Conservation (phyloP, 2,329 filamentous ascomycete genomes). For the Xylariaceae sp. region DNA sequence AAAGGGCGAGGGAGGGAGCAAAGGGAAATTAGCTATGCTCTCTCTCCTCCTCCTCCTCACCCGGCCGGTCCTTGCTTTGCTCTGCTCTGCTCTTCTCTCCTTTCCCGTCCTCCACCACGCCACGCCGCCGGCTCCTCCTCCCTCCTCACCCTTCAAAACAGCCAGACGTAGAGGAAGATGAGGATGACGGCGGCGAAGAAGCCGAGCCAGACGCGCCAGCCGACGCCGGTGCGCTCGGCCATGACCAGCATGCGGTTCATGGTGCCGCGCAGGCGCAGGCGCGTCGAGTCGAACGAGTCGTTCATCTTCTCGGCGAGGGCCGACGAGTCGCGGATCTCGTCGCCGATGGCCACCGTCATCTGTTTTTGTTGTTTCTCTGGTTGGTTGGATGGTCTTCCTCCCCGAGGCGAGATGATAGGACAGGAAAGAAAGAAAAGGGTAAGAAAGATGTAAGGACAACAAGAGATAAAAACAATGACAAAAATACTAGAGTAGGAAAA, state of each 20-base stretch:
- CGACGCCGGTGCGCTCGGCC: slow-evolving; percentile 88
- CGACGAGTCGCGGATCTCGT: slow-evolving; percentile 87
- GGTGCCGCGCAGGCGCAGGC: slow-evolving; percentile 73
- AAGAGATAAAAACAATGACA: not conserved
- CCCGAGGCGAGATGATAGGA: not conserved
- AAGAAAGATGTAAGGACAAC: not conserved
- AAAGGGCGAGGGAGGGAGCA: too few species aligned
- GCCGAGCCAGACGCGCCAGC: slow-evolving; percentile 87
- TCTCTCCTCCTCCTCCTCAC: too few species aligned
- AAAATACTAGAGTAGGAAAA: not conserved
- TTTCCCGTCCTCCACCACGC: not conserved
- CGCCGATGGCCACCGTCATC: slow-evolving; percentile 89
- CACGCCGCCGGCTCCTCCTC: not conserved
- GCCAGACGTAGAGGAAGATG: slow-evolving; percentile 88
- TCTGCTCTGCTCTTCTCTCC: not conserved
- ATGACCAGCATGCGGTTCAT: slow-evolving; percentile 97
- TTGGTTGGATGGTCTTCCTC: not conserved
- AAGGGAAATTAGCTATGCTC: too few species aligned
- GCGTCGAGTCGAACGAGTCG: slow-evolving; percentile 80
- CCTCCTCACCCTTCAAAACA: slow-evolving; percentile 49
- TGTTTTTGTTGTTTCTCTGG: slow-evolving; percentile 27
- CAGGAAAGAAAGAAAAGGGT: too few species aligned
- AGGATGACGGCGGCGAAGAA: slow-evolving; percentile 81
- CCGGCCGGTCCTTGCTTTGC: too few species aligned
- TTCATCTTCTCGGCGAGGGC: slow-evolving; percentile 93